Conservation (phyloP, 1,284 basidiomycete genomes). For the Macrocystidia cucumis region DNA sequence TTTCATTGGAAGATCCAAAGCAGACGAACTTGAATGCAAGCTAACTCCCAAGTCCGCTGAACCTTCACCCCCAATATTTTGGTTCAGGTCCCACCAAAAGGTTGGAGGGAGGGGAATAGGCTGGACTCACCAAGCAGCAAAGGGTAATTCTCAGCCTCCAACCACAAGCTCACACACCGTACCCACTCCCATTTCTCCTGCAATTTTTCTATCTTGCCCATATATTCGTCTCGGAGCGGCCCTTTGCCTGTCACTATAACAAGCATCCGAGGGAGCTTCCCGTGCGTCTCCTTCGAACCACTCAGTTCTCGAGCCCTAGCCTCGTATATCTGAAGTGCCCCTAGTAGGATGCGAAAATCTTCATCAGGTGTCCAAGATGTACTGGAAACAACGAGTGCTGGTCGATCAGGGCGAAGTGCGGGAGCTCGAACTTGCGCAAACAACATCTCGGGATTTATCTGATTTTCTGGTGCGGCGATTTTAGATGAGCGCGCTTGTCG, state of each 20-base stretch:
- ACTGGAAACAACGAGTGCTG: constrained; percentile 84
- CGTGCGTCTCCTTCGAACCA: constrained; percentile 5
- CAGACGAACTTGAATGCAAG: constrained; percentile 87
- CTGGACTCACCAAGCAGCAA: constrained; percentile 64
- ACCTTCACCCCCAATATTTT: constrained; percentile 37
- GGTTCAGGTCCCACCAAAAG: constrained; percentile 3
- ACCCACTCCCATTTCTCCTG: constrained; percentile 77
- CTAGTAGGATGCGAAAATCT: constrained; percentile 82
- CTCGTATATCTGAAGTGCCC: constrained; percentile 70
- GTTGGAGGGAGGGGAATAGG: constrained; percentile 5
- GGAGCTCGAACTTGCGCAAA: constrained; percentile 30
- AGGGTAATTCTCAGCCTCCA: constrained; percentile 86
- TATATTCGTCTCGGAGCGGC: constrained; percentile 68
- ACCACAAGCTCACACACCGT: constrained; percentile 80
- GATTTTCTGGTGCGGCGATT: not conserved
- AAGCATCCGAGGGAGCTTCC: constrained; percentile 64
- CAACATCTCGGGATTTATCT: no score
- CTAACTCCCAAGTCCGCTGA: constrained; percentile 91
- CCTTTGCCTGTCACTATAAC: constrained; percentile 94
- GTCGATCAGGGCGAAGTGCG: constrained; percentile 58
- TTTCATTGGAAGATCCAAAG: constrained; percentile 96
- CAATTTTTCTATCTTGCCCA: constrained; percentile 47
- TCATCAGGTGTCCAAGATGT: constrained; percentile 99
- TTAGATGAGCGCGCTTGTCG: constrained; percentile 1
- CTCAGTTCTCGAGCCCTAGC: constrained; percentile 36